A percentile compares a stretch with the other conserved stretches of the same genome.
phyloP scores from a whole-genome alignment of 139 green algal species.

The Pleodorina starrii region DNA sequence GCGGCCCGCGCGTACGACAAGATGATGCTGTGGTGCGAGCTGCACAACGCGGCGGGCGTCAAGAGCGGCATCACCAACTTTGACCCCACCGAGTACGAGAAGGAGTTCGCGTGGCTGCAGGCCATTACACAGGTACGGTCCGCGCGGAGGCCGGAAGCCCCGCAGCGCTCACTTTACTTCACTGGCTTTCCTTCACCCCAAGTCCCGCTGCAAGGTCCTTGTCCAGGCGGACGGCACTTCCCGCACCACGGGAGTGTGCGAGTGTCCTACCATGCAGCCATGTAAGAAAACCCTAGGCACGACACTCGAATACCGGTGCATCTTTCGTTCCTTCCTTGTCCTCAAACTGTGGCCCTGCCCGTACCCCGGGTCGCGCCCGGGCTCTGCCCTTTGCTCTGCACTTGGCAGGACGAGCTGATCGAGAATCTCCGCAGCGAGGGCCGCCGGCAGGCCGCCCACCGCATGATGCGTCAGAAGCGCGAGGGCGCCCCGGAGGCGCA shows the following conservation, averaged over 20 bases:
- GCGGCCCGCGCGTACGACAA: slow-evolving; percentile 92
- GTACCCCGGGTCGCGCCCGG: too few species aligned
- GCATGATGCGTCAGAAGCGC: slow-evolving; percentile 73
- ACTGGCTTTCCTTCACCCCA: too few species aligned
- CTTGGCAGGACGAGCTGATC: slow-evolving; percentile 87
- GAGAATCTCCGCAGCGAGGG: slow-evolving; percentile 83
- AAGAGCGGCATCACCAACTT: slow-evolving; percentile 94
- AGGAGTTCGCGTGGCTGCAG: slow-evolving; percentile 81
- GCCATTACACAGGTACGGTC: slow-evolving; percentile 72
- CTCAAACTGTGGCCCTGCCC: too few species aligned
- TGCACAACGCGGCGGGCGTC: slow-evolving; percentile 79
- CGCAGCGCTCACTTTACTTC: too few species aligned
- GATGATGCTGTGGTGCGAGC: slow-evolving; percentile 96
- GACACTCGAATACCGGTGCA: too few species aligned
- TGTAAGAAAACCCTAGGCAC: too few species aligned
- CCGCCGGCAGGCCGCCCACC: slow-evolving; percentile 79
- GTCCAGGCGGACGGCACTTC: too few species aligned
- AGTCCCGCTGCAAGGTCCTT: too few species aligned
- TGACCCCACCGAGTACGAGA: slow-evolving; percentile 85
- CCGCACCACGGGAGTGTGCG: too few species aligned
- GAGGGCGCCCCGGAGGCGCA: slow-evolving; percentile 34
- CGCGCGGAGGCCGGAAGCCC: too few species aligned
- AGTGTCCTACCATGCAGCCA: too few species aligned
- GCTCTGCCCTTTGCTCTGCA: background rate
- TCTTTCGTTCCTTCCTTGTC: too few species aligned